phyloP scores from a whole-genome alignment of 176 grass and related monocot species.

The Triticum turgidum region DNA sequence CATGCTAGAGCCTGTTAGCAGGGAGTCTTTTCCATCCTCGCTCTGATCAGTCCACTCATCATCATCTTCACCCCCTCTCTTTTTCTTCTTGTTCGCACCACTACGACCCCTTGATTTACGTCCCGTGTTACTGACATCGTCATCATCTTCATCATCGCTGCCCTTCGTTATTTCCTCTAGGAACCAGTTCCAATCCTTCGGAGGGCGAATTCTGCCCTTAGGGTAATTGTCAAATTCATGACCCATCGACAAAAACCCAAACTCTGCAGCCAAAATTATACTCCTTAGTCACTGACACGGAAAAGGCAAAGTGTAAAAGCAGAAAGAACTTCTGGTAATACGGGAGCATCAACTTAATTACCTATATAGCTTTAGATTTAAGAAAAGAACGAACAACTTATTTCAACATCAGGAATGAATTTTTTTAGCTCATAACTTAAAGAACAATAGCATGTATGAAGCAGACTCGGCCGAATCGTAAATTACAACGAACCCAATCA shows the following conservation, averaged over 20 bases:
- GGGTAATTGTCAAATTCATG: conserved; percentile 79
- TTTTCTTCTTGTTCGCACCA: conserved; percentile 31
- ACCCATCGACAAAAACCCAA: conserved; percentile 68
- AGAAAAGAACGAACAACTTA: neutral
- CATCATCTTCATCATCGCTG: conserved; percentile 44
- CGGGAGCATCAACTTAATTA: neutral
- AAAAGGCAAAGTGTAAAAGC: too few species aligned
- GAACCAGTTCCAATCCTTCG: conserved; percentile 83
- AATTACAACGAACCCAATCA: neutral
- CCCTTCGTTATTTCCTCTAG: conserved; percentile 44
- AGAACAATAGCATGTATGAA: neutral
- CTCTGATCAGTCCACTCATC: conserved; percentile 67
- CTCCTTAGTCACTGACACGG: neutral
- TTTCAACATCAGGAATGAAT: neutral
- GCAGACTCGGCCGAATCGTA: neutral
- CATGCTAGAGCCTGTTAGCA: conserved; percentile 23
- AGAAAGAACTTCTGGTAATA: too few species aligned
- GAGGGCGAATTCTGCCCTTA: conserved; percentile 45
- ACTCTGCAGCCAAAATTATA: conserved; percentile 56
- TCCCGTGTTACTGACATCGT: conserved; percentile 6
- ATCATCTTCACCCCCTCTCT: conserved; percentile 32
- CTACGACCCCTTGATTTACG: conserved; percentile 23
- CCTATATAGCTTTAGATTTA: neutral
- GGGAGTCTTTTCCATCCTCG: conserved; percentile 44
- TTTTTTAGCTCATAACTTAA: neutral